Percentiles rank a stretch among this genome's conserved stretches.
Evolutionary conservation across 139 green algal genomes (phyloP).

Genomic region (Nannochloris sp.): DNA sequence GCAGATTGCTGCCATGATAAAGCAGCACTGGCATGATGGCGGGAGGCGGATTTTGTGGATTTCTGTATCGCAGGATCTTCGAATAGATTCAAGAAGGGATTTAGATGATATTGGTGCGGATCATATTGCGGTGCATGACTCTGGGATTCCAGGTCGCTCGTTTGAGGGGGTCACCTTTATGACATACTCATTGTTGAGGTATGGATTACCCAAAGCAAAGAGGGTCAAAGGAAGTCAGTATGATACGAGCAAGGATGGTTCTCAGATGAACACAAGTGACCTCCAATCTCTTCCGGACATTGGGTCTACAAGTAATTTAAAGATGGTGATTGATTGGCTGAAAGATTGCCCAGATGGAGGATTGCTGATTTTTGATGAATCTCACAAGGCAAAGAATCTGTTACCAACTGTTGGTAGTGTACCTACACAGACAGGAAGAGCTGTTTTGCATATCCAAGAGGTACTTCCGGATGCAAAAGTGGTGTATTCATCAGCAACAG

Average conservation of each 20-base stretch:
- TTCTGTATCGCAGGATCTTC: slow-evolving; percentile 57
- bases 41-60: slow-evolving; percentile 56
- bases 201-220: neutral
- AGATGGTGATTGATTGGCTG: slow-evolving; percentile 46
- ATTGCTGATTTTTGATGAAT: slow-evolving; percentile 63
- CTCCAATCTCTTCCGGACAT: too few species aligned
- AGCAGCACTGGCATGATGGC: slow-evolving; percentile 24
- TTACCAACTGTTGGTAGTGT: slow-evolving; percentile 25
- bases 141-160: slow-evolving; percentile 33
- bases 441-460: slow-evolving; percentile 68
- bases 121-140: slow-evolving; percentile 32
- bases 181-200: slow-evolving; percentile 9
- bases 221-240: neutral
- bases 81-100: slow-evolving; percentile 67
- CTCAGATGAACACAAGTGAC: neutral
- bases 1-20: slow-evolving; percentile 58
- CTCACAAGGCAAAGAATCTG: slow-evolving; percentile 91
- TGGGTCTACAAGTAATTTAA: too few species aligned
- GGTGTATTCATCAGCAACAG: slow-evolving; percentile 82
- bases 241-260: neutral
- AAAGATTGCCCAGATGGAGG: neutral
- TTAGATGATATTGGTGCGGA: slow-evolving; percentile 52
- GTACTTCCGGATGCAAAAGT: slow-evolving; percentile 66
- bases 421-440: slow-evolving; percentile 59
- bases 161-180: slow-evolving; percentile 63